Evolutionary conservation across 139 green algal species (phyloP).

Genomic region (Astrephomene gubernaculifera): DNA sequence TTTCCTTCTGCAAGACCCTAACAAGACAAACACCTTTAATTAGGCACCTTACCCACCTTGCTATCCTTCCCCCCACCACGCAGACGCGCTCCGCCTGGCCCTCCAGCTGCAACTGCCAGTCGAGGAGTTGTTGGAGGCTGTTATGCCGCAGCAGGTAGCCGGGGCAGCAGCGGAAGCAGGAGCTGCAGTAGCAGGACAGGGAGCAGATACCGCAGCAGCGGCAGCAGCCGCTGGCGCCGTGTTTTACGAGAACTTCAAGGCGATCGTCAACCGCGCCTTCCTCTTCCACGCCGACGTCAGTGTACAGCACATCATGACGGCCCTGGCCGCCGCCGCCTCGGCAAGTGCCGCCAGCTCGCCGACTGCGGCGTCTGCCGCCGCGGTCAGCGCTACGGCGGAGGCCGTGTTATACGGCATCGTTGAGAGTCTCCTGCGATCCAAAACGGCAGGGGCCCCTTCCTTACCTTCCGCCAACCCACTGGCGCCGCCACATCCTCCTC

Average conservation of each 20-base stretch:
- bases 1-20: no score
- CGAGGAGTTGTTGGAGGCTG: background rate
- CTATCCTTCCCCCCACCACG: background rate
- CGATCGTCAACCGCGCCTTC: constrained; percentile 22
- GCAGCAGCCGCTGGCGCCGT: background rate
- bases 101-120: constrained; percentile 31
- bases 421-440: constrained; percentile 24
- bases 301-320: constrained; percentile 3
- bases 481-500: background rate
- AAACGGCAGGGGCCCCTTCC: background rate
- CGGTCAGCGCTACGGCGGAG: constrained; percentile 17
- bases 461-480: background rate
- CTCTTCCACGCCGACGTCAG: constrained; percentile 31
- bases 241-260: constrained; percentile 20
- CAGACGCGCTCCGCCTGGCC: constrained; percentile 33
- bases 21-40: no score
- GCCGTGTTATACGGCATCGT: constrained; percentile 4
- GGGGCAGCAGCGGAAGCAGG: background rate
- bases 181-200: background rate
- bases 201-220: background rate
- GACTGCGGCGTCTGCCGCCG: background rate
- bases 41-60: no score
- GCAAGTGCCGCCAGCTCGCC: background rate
- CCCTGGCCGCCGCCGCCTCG: background rate
- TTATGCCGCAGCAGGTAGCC: constrained; percentile 7